These are phyloP conservation scores for Trichoderma erinaceum DNA, from an alignment of 495 filamentous ascomycete genomes.

Conservation along the genomic window DNA sequence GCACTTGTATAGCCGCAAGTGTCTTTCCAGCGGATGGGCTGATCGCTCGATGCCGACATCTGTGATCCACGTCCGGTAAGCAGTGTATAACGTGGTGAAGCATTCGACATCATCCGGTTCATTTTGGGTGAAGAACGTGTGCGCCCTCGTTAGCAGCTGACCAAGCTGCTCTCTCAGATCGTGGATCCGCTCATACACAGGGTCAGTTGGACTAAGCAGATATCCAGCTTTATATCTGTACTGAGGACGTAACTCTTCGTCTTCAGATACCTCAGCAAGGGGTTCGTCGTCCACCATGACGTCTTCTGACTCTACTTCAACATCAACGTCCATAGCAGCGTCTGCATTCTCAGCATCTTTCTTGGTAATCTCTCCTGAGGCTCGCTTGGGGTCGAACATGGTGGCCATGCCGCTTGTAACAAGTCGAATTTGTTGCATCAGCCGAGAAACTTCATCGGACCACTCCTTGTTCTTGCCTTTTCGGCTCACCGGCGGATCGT, in stretches of 20 bases:
- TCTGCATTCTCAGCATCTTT: slow-evolving; percentile 32
- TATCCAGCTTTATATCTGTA: slow-evolving; percentile 87
- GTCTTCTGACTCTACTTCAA: slow-evolving; percentile 57
- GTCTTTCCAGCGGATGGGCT: slow-evolving; percentile 84
- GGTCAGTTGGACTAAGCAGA: slow-evolving; percentile 53
- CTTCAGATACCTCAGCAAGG: slow-evolving; percentile 63
- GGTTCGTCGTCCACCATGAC: slow-evolving; percentile 56
- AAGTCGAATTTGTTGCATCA: slow-evolving; percentile 77
- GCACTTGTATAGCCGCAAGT: slow-evolving; percentile 70
- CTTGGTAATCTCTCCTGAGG: slow-evolving; percentile 42
- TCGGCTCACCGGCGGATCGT: slow-evolving; percentile 77
- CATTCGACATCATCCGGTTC: slow-evolving; percentile 95
- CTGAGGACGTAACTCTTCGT: slow-evolving; percentile 71
- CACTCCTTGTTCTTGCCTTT: slow-evolving; percentile 96
- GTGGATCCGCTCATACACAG: slow-evolving; percentile 70
- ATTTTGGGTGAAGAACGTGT: slow-evolving; percentile 72
- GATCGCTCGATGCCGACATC: slow-evolving; percentile 95
- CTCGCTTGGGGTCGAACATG: slow-evolving; percentile 74
- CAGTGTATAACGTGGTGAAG: slow-evolving; percentile 85
- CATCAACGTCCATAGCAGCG: slow-evolving; percentile 35
- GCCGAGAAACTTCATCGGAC: slow-evolving; percentile 92
- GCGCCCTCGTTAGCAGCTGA: slow-evolving; percentile 72
- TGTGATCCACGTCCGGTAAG: slow-evolving; percentile 94
- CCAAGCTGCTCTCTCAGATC: slow-evolving; percentile 71
- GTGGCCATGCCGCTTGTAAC: slow-evolving; percentile 81